These are phyloP conservation scores for Gaeumannomyces sp. DNA, from an alignment of 2,329 filamentous ascomycete species.

Conservation along the genomic window DNA sequence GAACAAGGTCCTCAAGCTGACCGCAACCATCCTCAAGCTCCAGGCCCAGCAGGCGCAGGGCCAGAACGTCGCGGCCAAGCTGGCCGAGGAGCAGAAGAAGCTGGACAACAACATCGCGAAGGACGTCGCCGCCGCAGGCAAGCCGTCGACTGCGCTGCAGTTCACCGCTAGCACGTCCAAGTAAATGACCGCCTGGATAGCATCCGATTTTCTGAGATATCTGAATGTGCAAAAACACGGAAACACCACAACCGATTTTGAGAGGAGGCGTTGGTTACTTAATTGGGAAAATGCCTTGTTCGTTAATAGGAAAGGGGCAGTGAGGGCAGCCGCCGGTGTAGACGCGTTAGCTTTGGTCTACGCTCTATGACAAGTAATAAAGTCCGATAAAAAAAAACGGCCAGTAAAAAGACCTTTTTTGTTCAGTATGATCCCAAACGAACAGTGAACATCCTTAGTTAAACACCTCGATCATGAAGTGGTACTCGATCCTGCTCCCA, in stretches of 20 bases:
- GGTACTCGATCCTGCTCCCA: conserved; percentile 45
- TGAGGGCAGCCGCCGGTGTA: background rate
- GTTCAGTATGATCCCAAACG: no score
- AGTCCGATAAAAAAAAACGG: background rate
- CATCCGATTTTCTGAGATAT: no score
- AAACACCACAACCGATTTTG: no score
- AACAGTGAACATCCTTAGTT: conserved; percentile 1
- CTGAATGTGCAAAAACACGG: no score
- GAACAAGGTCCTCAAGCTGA: conserved; percentile 45
- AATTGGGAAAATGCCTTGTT: background rate
- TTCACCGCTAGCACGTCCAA: conserved; percentile 23
- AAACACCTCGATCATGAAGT: conserved; percentile 54
- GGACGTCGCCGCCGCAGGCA: conserved; percentile 32
- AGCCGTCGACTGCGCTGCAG: conserved; percentile 28
- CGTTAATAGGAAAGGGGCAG: background rate
- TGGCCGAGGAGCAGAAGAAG: conserved; percentile 37
- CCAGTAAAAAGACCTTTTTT: no score
- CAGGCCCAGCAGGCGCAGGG: conserved; percentile 39
- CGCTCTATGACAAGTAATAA: background rate
- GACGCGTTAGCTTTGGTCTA: background rate
- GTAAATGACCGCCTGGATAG: no score
- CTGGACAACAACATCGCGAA: conserved; percentile 37
- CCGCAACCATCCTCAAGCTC: conserved; percentile 36
- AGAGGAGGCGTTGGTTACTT: no score
- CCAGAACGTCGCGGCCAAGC: conserved; percentile 27